phyloP scores from a whole-genome alignment of 2,329 filamentous ascomycete species.

The Neofusicoccum laricinum region DNA sequence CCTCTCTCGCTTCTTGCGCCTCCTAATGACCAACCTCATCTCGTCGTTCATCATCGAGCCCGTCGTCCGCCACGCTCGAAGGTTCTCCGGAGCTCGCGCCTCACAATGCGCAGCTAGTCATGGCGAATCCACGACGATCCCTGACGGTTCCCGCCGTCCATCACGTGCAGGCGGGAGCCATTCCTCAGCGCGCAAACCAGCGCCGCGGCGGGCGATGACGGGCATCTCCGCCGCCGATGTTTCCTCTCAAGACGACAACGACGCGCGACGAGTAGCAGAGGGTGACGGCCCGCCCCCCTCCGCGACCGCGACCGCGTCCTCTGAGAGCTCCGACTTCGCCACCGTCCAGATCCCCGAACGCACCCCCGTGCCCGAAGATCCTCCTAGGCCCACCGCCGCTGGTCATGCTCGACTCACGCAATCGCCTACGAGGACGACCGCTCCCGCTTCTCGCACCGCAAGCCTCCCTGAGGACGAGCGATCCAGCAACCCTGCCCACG shows the following conservation, averaged over 20 bases:
- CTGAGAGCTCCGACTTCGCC: slow-evolving; percentile 18
- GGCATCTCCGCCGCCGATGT: neutral
- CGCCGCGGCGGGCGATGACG: neutral
- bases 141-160: slow-evolving; percentile 14
- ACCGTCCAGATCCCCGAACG: slow-evolving; percentile 1
- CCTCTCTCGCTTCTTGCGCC: neutral
- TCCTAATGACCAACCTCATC: slow-evolving; percentile 36
- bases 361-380: slow-evolving; percentile 12
- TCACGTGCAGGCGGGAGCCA: slow-evolving; percentile 21
- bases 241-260: neutral
- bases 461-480: slow-evolving; percentile 10
- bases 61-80: slow-evolving; percentile 38
- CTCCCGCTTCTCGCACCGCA: slow-evolving; percentile 22
- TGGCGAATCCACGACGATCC: slow-evolving; percentile 15
- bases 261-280: neutral
- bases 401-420: slow-evolving; percentile 20
- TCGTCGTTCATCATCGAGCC: slow-evolving; percentile 41
- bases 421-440: slow-evolving; percentile 20
- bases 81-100: slow-evolving; percentile 29
- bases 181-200: neutral
- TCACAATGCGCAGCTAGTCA: slow-evolving; percentile 5
- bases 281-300: neutral
- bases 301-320: slow-evolving; percentile 1
- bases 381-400: slow-evolving; percentile 15
- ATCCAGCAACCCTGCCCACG: slow-evolving; percentile 30